Base-by-base conservation (phyloP, 2,329 filamentous ascomycete species). In the Ceratocystis destructans region DNA sequence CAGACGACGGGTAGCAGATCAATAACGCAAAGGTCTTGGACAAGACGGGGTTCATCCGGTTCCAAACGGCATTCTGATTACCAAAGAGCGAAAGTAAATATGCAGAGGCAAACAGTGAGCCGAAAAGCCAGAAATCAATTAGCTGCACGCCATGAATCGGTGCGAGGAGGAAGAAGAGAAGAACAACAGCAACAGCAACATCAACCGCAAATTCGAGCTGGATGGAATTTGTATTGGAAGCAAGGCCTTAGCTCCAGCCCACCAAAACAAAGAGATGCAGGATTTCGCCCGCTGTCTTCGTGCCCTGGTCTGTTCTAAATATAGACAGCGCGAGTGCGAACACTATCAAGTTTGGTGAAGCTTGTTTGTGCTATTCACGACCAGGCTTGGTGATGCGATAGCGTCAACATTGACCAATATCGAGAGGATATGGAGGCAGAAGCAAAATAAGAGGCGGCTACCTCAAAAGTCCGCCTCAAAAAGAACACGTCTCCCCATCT, bases 401-500 rank as follows among this genome's bases (percentile, higher is more conserved):
- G 2, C 20, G n/a, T n/a, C 17, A 2, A n/a, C 20, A 7, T 17
- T 17, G 33, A 10, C 17, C 10, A 17, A 50, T 2, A 22, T n/a
- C 46, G 12, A 20, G 5, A 22, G 4, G 46, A 50, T 2, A 50
- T 17, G 17, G 46, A 50, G 6, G 7, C 46, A 22, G 15, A 20
- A n/a, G 5, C 46, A 50, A 50, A 50, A 20, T n/a, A 50, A 20
- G 10, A 20, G 5, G 46, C 46, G 8, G 12, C n/a, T 50, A 7
- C 33, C 2, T 2, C 12, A 5, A 15, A 2, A 0, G 28, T 1
- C 5, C 0, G 33, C 22, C 15, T 8, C n/a, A 33, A 25, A 61
- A 31, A 62, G 45, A 31, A 10, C 0, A 5, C 44, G 37, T 20
- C 66, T 68, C 66, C 66, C 63, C 63, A 68, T 65, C 66, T 67